Evolutionary conservation across 192 early-diverging fungal genomes (phyloP), one percentile per base, ranked within the genome.

Genomic region (Bifiguratus adelaidae): DNA sequence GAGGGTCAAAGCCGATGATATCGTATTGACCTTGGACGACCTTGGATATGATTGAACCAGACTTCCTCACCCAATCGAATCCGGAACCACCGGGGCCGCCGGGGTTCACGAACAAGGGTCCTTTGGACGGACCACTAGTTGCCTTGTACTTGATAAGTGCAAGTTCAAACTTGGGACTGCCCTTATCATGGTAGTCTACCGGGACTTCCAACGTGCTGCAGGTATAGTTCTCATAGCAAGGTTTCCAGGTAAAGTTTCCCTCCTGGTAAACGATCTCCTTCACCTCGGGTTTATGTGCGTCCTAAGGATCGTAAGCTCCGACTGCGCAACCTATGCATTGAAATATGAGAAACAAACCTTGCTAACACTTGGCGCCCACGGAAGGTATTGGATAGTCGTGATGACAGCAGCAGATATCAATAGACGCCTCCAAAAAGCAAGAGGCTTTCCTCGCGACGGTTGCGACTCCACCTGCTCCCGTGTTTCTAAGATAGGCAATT

Each of bases 61-160:
- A 47, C 6, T 12, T 9, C 4, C 38, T 6, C 18, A 59, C 53
- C 3, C 61, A 13, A 16, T 40, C 43, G 1, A 63, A 41, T 11
- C 63, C 68, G 30, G 45, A 50, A 6, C 67, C 67, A 44, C 67
- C 67, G 30, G 67, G 67, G 6, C 67, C 67, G 24, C 60, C 62
- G 22, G 44, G 44, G 13, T 45, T 45, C 5, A 45, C 44, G 32
- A 45, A 45, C 44, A 45, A 45, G 8, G 28, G 27, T 19, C 28
- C 44, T 1, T 30, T 5, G 2, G 44, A 45, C 6, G 11, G 11
- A 8, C 19, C 11, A 7, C 32, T 6, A 1, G 44, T 45, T 16
- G 44, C 44, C 16, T 45, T 45, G 16, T 30, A 7, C 4, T 20
- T 24, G 32, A 45, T 45, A 19, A 45, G 3, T 3, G 44, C 24